A percentile compares a stretch with the other conserved stretches of the same genome.
These are phyloP conservation scores for Fusarium papillatum DNA, from an alignment of 2,329 filamentous ascomycete genomes.

Conservation along the genomic window DNA sequence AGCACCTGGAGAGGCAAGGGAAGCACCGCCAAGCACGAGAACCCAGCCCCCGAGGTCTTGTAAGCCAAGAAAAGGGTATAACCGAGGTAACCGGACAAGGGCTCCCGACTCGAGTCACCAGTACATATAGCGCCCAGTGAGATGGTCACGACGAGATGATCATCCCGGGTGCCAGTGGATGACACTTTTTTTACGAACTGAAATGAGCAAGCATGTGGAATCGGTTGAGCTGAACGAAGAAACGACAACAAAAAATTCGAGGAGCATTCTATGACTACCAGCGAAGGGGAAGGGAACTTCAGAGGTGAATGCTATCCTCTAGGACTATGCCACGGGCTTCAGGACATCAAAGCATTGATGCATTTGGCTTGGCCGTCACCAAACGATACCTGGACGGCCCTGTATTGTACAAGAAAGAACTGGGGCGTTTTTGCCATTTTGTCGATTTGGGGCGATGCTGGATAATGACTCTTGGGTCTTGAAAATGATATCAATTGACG, in stretches of 20 bases:
- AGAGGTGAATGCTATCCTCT: constrained; percentile 12
- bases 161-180: not conserved
- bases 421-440: constrained; percentile 38
- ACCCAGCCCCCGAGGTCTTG: constrained; percentile 59
- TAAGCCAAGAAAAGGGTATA: constrained; percentile 28
- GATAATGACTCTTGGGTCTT: constrained; percentile 28
- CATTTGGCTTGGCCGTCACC: constrained; percentile 6
- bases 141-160: not conserved
- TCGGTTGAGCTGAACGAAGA: constrained; percentile 16
- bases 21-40: constrained; percentile 89
- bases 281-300: constrained; percentile 11
- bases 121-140: not conserved
- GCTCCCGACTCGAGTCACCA: not conserved
- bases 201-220: constrained; percentile 33
- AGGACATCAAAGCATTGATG: constrained; percentile 17
- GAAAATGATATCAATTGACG: constrained; percentile 30
- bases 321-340: constrained; percentile 6
- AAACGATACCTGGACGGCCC: constrained; percentile 18
- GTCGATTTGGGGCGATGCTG: constrained; percentile 27
- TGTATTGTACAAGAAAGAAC: constrained; percentile 30
- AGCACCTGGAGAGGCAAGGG: constrained; percentile 98
- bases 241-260: constrained; percentile 21
- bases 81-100: not conserved
- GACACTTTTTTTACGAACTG: constrained; percentile 28
- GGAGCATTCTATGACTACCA: constrained; percentile 25